Base-by-base conservation (phyloP, 768 basidiomycete genomes). In the Coprinopsis cinerea region DNA sequence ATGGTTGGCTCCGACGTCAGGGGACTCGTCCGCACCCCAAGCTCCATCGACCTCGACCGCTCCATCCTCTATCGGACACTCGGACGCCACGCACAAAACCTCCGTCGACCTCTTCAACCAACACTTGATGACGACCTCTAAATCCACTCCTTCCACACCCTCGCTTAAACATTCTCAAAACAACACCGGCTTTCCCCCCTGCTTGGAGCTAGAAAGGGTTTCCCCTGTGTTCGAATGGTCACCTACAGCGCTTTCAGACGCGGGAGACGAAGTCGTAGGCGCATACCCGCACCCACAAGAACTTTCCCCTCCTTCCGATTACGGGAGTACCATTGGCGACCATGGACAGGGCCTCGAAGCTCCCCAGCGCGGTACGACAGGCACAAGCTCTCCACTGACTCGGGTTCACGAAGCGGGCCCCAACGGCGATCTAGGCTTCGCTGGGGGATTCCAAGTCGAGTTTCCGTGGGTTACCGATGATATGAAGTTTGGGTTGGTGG, bases 391-490 rank as follows among this genome's bases (percentile, higher is more conserved):
- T n/a, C n/a, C n/a, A n/a, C n/a, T n/a, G n/a, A n/a, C n/a, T n/a
- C n/a, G n/a, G n/a, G n/a, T n/a, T n/a, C n/a, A n/a, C n/a, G n/a
- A n/a, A n/a, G n/a, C n/a, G n/a, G n/a, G n/a, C n/a, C n/a, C n/a
- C n/a, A n/a, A n/a, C n/a, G n/a, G n/a, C n/a, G n/a, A n/a, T n/a
- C n/a, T n/a, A n/a, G 18, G 7, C 7, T 20, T 40, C 18, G 9
- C 18, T n/a, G 9, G 30, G 30, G 30, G 30, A 9, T 9, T 34
- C 30, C 30, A n/a, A 9, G 9, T 43, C 23, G 24, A 26, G 6
- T 43, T 43, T 25, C 41, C 41, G 4, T 43, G 41, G 41, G 23
- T 43, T 23, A 43, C 41, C 5, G 41, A 43, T 11, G 41, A 43
- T 4, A 43, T 43, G 41, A 43, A 26, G 41, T 43, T 25, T 26